Percentiles rank a stretch among this genome's conserved stretches.
phyloP scores from a whole-genome alignment of 345 rosid species.

The Anastatica hierochuntica region DNA sequence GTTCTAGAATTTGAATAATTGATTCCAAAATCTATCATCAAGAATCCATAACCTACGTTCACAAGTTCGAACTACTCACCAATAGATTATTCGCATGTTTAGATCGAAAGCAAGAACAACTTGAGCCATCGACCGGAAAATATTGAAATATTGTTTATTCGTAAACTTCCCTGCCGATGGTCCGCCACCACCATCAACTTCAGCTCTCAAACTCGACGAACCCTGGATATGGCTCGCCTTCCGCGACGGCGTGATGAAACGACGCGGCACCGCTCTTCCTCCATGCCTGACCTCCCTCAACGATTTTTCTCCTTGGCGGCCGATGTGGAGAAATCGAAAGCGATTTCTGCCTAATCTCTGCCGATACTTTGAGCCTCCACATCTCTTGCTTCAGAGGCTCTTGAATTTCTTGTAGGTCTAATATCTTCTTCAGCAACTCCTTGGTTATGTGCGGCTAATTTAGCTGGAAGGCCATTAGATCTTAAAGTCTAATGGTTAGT shows the following conservation, averaged over 20 bases:
- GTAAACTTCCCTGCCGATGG: constrained; percentile 55
- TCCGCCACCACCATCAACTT: constrained; percentile 23
- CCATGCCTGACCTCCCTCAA: constrained; percentile 23
- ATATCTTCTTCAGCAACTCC: constrained; percentile 66
- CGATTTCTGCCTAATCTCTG: constrained; percentile 40
- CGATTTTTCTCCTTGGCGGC: constrained; percentile 30
- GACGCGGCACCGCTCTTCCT: constrained; percentile 59
- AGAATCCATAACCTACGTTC: background rate
- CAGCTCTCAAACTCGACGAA: constrained; percentile 21
- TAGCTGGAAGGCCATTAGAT: too few relatives aligned
- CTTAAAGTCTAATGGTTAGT: too few relatives aligned
- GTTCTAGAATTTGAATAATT: background rate
- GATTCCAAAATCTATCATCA: background rate
- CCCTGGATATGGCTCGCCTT: constrained; percentile 47
- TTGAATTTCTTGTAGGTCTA: constrained; percentile 67
- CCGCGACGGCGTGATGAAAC: constrained; percentile 67
- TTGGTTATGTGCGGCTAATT: too few relatives aligned
- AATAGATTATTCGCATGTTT: constrained; percentile 53
- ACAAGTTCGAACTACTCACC: constrained; percentile 37
- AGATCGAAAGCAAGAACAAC: constrained; percentile 72
- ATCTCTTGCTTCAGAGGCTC: constrained; percentile 59
- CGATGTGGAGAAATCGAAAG: constrained; percentile 76
- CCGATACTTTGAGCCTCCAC: constrained; percentile 45
- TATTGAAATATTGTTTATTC: constrained; percentile 65
- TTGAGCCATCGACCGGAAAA: constrained; percentile 90